Evolutionary conservation across 192 early-diverging fungal species (phyloP), one percentile per base, ranked within the genome.

Genomic region (Diversispora epigaea): DNA sequence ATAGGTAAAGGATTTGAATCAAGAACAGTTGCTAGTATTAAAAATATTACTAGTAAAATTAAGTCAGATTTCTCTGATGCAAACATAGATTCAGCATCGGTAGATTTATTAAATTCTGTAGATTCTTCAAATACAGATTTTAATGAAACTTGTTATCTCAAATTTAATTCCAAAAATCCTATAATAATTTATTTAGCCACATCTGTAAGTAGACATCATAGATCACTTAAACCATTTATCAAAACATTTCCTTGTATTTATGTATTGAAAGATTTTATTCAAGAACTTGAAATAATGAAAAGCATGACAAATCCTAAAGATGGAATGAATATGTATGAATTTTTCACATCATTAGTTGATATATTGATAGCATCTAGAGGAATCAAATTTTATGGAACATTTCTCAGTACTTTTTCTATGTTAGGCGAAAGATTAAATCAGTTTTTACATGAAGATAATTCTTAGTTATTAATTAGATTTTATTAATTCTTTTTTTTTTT

Each of bases 341-440:
- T 81, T 66, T 60, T 88, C 21, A 85, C 85, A 12, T 85, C 87
- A 17, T 84, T 88, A 81, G 76, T 88, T 0, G 87, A 88, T 71
- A 82, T 85, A 6, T 80, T 86, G 17, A 80, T 86, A 19, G 76
- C 85, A 12, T 79, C 87, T 32, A 84, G 84, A 41, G 87, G 85
- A 3, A 79, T 78, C 39, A 81, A 79, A 7, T 88, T 88, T 46
- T 69, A 81, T 21, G 84, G 85, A 6, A 86, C 87, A 0, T 79
- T 77, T 11, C 81, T 80, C 45, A 85, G 83, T 14, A 85, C 85
- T 1, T 86, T 86, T n/a, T 83, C 85, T 76, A 52, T 5, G 8
- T 69, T 50, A 50, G 62, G 10, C 6, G 10, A 50, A 14, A 8
- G 14, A 14, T 50, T 50, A 50, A 50, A 50, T 22, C 25, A 32